These are phyloP conservation scores for Hamigera avellanea DNA, from an alignment of 495 filamentous ascomycete genomes.

Conservation along the genomic window DNA sequence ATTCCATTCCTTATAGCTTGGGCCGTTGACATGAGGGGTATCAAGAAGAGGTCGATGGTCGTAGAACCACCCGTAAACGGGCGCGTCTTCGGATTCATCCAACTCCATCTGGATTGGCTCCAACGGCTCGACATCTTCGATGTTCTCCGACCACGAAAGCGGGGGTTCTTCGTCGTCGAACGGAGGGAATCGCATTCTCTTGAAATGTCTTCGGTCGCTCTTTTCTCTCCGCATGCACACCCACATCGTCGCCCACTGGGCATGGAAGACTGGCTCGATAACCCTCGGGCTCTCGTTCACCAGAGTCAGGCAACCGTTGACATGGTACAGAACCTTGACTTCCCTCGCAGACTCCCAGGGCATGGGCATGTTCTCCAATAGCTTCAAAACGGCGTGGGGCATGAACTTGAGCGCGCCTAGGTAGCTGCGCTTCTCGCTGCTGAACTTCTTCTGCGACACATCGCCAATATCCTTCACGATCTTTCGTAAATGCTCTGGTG, in stretches of 20 bases:
- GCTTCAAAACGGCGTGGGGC: slow-evolving; percentile 98
- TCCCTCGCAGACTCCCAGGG: slow-evolving; percentile 95
- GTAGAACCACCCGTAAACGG: slow-evolving; percentile 95
- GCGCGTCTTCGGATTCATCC: slow-evolving; percentile 85
- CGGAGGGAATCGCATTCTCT: slow-evolving; percentile 96
- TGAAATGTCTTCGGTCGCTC: slow-evolving; percentile 91
- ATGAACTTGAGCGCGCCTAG: slow-evolving; percentile 97
- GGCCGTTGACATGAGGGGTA: slow-evolving; percentile 89
- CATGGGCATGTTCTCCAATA: slow-evolving; percentile 99
- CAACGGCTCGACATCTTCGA: slow-evolving; percentile 94
- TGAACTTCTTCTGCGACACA: slow-evolving; percentile 99
- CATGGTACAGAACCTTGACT: slow-evolving; percentile 96
- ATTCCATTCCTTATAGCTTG: slow-evolving; percentile 96
- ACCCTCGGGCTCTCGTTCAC: slow-evolving; percentile 96
- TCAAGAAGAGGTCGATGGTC: slow-evolving; percentile 88
- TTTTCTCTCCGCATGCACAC: slow-evolving; percentile 97
- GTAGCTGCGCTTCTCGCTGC: slow-evolving; percentile 96
- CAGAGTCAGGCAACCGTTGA: slow-evolving; percentile 92
- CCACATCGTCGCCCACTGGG: slow-evolving; percentile 99
- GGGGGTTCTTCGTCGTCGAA: slow-evolving; percentile 99
- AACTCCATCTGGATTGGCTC: slow-evolving; percentile 99
- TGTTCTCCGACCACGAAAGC: slow-evolving; percentile 95
- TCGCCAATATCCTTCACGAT: slow-evolving; percentile 98
- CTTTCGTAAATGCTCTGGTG: slow-evolving; percentile 94
- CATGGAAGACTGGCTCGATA: slow-evolving; percentile 96